Evolutionary conservation across 78 protist genomes (phyloP).

Genomic region (Dictyostelium purpureum): DNA sequence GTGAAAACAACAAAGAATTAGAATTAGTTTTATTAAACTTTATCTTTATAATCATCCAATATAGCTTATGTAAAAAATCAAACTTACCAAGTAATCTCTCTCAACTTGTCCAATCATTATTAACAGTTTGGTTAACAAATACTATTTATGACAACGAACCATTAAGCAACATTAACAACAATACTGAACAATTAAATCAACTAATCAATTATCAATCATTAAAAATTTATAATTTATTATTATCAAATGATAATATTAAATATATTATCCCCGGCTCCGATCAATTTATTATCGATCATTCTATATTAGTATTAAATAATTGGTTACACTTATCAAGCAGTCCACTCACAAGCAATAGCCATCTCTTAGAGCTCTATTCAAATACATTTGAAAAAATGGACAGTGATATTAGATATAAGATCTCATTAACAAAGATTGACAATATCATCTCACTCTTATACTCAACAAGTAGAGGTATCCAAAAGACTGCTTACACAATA

Average conservation of each 20-base stretch:
- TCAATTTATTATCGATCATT: neutral
- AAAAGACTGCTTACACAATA: neutral
- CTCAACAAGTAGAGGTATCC: neutral
- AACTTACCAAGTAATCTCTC: conserved; percentile 52
- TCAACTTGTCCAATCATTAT: conserved; percentile 19
- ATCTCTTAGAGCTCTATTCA: neutral
- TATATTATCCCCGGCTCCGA: neutral
- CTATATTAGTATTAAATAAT: conserved; percentile 2
- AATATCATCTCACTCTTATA: neutral
- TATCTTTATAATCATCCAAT: neutral
- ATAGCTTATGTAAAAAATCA: too few species aligned
- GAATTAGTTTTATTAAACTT: neutral
- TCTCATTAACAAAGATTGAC: neutral
- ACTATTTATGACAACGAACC: neutral
- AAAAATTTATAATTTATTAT: conserved; percentile 25
- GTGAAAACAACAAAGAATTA: neutral
- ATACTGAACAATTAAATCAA: neutral
- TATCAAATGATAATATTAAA: conserved; percentile 21
- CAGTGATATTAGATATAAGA: neutral
- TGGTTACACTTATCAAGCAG: neutral
- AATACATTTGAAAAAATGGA: conserved; percentile 8
- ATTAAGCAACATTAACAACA: neutral
- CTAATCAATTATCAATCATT: conserved; percentile 29
- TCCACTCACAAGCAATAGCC: neutral
- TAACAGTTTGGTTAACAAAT: neutral